These are phyloP conservation scores for Bruguiera gymnorhiza DNA, from an alignment of 345 rosid species.

Conservation along the genomic window DNA sequence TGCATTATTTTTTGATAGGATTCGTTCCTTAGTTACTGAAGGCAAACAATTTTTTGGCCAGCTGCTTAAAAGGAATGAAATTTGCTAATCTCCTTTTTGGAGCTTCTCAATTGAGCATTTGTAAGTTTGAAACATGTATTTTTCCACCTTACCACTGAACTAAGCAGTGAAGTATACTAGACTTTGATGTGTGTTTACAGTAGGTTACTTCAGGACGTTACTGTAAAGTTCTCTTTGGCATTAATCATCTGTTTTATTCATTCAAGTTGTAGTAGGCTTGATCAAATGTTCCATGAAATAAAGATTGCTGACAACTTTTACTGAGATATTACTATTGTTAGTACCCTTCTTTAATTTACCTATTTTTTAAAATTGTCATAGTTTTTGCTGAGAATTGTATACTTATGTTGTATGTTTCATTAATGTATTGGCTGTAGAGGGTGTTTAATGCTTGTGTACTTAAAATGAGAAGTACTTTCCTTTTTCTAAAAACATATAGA, in stretches of 20 bases:
- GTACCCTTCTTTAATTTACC: too few species aligned
- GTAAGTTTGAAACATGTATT: conserved; percentile 18
- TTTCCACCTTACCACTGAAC: background rate
- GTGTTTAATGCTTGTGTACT: too few species aligned
- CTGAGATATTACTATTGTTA: too few species aligned
- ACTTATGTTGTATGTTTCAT: too few species aligned
- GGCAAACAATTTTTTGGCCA: background rate
- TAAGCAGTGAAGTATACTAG: background rate
- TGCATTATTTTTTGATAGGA: conserved; percentile 17
- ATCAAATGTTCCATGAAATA: too few species aligned
- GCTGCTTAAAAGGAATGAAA: conserved; percentile 13
- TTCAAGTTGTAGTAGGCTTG: background rate
- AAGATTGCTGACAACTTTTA: too few species aligned
- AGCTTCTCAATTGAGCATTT: conserved; percentile 10
- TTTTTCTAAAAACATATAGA: too few species aligned
- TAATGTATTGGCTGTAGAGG: too few species aligned
- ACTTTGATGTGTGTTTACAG: background rate
- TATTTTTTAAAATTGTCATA: too few species aligned
- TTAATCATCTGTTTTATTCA: background rate
- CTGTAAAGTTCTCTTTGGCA: background rate
- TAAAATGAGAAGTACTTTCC: too few species aligned
- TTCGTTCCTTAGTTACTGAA: conserved; percentile 10
- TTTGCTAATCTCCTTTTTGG: conserved; percentile 7
- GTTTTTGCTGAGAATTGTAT: too few species aligned
- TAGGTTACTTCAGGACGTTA: background rate